phyloP scores from a whole-genome alignment of 176 grass and related monocot genomes.

The Dactylis glomerata region DNA sequence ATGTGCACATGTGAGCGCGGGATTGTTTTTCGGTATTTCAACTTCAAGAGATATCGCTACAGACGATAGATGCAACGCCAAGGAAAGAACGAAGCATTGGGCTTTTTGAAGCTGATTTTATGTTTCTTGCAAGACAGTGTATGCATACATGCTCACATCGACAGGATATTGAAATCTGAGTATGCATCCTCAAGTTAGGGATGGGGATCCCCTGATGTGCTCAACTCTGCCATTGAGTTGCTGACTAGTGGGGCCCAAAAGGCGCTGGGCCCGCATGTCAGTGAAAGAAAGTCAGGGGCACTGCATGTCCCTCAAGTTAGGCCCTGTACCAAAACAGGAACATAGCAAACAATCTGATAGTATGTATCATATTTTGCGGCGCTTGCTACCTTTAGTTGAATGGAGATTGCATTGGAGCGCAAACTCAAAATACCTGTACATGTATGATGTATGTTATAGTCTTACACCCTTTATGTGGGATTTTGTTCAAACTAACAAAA shows the following conservation, averaged over 20 bases:
- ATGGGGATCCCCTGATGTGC: no score
- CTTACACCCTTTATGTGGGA: no score
- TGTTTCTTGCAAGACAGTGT: background rate
- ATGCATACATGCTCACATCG: background rate
- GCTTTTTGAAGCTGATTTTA: background rate
- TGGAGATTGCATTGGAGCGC: background rate
- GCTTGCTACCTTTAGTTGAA: background rate
- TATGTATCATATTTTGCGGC: background rate
- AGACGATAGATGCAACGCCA: conserved; percentile 29
- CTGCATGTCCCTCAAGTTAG: background rate
- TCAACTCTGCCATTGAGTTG: no score
- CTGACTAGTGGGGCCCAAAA: no score
- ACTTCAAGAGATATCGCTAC: conserved; percentile 82
- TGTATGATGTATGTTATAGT: conserved; percentile 4
- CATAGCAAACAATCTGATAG: background rate
- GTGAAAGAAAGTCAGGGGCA: no score
- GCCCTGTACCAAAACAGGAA: background rate
- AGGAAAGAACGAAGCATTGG: background rate
- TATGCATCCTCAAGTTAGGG: no score
- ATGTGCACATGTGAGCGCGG: conserved; percentile 93
- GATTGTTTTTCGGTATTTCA: conserved; percentile 88
- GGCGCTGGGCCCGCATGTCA: no score
- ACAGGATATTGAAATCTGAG: background rate
- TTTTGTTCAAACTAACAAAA: no score
- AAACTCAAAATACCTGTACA: background rate